Conservation (phyloP, 371 early-diverging fungal species). For the Vairimorpha ceranae region DNA sequence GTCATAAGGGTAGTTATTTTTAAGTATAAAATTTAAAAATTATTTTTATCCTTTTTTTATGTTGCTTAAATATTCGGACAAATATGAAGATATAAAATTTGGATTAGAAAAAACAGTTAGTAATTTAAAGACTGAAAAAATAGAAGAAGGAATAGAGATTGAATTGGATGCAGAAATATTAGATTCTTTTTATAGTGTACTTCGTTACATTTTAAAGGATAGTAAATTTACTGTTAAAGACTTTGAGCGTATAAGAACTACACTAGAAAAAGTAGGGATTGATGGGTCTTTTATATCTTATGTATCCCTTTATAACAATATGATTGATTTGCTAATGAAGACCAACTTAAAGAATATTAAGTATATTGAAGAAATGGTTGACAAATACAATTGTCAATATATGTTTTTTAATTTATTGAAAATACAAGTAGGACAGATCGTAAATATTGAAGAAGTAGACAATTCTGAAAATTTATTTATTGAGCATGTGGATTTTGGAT, state of each 20-base stretch:
- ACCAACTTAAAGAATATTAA: constrained; percentile 28
- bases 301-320: constrained; percentile 1
- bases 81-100: background rate
- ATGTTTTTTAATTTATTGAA: constrained; percentile 57
- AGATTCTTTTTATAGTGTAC: background rate
- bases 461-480: constrained; percentile 60
- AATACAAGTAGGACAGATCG: constrained; percentile 60
- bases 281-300: background rate
- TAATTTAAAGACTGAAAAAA: too few species aligned
- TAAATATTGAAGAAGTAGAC: constrained; percentile 53
- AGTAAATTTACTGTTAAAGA: background rate
- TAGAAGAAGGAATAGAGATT: too few species aligned
- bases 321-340: constrained; percentile 8
- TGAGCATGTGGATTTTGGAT: constrained; percentile 53
- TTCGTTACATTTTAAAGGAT: background rate
- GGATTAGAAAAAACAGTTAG: too few species aligned
- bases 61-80: background rate
- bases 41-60: background rate
- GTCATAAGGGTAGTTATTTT: too few species aligned
- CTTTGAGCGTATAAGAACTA: constrained; percentile 10
- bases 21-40: too few species aligned
- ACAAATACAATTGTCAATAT: constrained; percentile 8
- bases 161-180: too few species aligned
- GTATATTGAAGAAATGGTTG: background rate
- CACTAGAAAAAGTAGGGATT: background rate